Percentiles rank a stretch among this genome's conserved stretches.
Conservation (phyloP, 1,284 basidiomycete genomes). For the Microbotryum violaceum region DNA sequence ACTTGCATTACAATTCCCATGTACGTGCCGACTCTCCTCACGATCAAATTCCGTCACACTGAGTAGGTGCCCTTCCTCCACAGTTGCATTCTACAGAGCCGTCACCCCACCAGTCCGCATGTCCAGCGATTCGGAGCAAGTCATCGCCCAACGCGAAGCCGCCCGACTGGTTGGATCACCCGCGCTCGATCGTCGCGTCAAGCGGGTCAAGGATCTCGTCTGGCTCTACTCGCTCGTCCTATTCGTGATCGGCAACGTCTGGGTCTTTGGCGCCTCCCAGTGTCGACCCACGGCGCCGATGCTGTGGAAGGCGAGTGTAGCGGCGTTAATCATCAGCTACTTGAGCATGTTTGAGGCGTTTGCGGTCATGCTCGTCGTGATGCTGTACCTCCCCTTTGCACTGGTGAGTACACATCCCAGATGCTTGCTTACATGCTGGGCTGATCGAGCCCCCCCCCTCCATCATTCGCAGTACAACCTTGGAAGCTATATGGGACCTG, state of each 20-base stretch:
- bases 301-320: conserved; percentile 26
- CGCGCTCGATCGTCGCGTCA: conserved; percentile 21
- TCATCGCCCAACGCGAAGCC: conserved; percentile 14
- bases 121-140: conserved; percentile 13
- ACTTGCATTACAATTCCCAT: conserved; percentile 25
- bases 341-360: conserved; percentile 25
- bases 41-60: background rate
- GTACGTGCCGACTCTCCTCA: background rate
- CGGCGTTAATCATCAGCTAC: conserved; percentile 29
- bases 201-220: conserved; percentile 20
- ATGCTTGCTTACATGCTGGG: too few relatives aligned
- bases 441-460: too few relatives aligned
- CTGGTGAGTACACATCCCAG: background rate
- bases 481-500: background rate
- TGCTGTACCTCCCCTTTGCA: conserved; percentile 31
- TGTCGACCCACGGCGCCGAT: conserved; percentile 23
- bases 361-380: conserved; percentile 21
- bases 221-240: conserved; percentile 23
- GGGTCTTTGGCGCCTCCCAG: conserved; percentile 16
- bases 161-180: conserved; percentile 22
- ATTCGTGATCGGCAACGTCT: conserved; percentile 32
- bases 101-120: conserved; percentile 13
- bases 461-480: too few relatives aligned
- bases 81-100: conserved; percentile 19
- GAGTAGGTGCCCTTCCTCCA: background rate